Evolutionary conservation across 306 rosid genomes (phyloP), one percentile per base, ranked within the genome.

Genomic region (Acacia melanoxylon): DNA sequence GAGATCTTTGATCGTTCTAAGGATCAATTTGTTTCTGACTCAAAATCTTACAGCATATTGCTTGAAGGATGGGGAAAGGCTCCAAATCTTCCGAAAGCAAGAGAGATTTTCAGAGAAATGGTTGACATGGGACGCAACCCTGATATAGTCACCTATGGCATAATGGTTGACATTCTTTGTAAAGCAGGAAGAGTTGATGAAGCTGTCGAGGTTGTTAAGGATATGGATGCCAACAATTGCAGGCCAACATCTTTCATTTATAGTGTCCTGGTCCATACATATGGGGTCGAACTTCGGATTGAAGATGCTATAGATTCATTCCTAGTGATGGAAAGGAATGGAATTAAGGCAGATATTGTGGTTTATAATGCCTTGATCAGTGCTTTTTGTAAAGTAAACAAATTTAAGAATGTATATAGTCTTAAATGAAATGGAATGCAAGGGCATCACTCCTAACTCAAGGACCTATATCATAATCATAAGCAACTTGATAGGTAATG

Each of bases 181-280:
- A 93, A 93, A 78, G 95, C 89, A 3, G 99, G 99, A 54, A 84
- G 98, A 82, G 93, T 88, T 67, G 95, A 95, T 44, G 99, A 95
- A 74, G 95, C 97, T 13, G 75, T 93, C 83, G 93, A 79, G 75
- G 86, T 91, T 83, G 94, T 89, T 29, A 86, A 87, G 87, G 89
- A 86, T n/a, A 93, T 93, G 99, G 92, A 85, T 63, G 83, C 72
- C 52, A 76, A 75, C 59, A 79, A 86, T 74, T 91, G 91, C 81
- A 71, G 72, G 81, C 97, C 94, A 0, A 90, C 98, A 19, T 79
- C 98, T 59, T 93, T 89, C 75, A 88, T 93, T 74, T 95, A 84
- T 80, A 95, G 94, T 44, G 92, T 95, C 41, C 75, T 91, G 81
- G 89, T 95, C 71, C 95, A 93, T 78, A 88, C 98, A 0, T 93